Conservation (phyloP, 306 rosid genomes). For the Canavalia ensiformis region DNA sequence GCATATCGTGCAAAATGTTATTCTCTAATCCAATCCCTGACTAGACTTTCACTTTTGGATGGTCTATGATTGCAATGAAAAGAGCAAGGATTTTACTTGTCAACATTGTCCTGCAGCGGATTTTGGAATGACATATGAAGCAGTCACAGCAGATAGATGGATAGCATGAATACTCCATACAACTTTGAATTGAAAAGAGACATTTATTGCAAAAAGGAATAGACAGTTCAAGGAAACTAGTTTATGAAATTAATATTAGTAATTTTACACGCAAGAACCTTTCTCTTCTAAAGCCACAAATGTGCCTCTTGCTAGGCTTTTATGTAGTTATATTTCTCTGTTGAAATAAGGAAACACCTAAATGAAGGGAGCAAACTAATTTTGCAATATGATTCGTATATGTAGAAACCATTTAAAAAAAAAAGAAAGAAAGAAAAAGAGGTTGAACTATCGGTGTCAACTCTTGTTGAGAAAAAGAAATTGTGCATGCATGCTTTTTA, state of each 20-base stretch:
- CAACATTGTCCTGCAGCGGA: not conserved
- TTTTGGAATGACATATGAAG: not conserved
- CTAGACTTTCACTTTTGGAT: slow-evolving; percentile 3
- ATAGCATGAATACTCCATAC: not conserved
- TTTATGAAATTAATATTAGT: not conserved
- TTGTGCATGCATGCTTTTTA: slow-evolving; percentile 27
- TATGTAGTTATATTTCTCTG: not conserved
- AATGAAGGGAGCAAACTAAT: not conserved
- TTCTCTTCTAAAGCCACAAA: slow-evolving; percentile 18
- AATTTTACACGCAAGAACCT: not conserved
- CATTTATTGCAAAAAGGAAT: not conserved
- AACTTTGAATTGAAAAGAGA: not conserved
- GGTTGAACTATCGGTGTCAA: not conserved
- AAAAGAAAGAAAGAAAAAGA: not conserved
- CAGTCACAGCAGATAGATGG: not conserved
- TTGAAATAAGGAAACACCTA: not conserved
- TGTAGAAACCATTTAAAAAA: not conserved
- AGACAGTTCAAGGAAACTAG: not conserved
- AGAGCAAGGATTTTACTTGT: not conserved
- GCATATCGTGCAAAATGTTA: not conserved
- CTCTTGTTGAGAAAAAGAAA: slow-evolving; percentile 4
- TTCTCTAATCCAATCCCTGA: slow-evolving; percentile 11
- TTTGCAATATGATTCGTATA: not conserved
- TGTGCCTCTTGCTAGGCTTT: not conserved
- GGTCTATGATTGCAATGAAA: not conserved